These are phyloP conservation scores for Ascochyta koolunga DNA, from an alignment of 2,329 filamentous ascomycete genomes.

Conservation along the genomic window DNA sequence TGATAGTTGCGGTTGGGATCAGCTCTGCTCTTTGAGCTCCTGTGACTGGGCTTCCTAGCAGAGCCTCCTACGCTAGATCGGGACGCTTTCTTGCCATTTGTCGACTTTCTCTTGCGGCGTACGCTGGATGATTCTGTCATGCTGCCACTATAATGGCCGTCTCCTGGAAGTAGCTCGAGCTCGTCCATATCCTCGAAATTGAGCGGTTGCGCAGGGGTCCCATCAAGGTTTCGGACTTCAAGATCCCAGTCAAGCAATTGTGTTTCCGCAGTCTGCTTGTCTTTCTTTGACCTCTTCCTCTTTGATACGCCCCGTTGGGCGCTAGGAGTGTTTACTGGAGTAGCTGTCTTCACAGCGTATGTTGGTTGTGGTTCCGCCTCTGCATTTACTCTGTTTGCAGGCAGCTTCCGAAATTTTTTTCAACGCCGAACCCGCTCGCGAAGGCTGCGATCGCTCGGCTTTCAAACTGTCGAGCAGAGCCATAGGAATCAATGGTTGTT, in stretches of 20 bases:
- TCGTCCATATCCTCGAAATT: not conserved
- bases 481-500: conserved; percentile 1
- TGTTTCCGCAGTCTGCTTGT: not conserved
- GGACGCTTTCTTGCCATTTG: not conserved
- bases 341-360: not conserved
- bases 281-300: not conserved
- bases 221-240: not conserved
- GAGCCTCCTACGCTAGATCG: conserved; percentile 5
- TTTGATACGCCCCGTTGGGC: not conserved
- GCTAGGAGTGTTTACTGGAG: not conserved
- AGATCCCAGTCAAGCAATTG: not conserved
- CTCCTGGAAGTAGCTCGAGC: not conserved
- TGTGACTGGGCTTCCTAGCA: not conserved
- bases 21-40: not conserved
- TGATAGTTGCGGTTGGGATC: conserved; percentile 9
- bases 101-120: not conserved
- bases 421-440: not conserved
- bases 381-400: not conserved
- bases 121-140: not conserved
- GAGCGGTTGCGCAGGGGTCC: not conserved
- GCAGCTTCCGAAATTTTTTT: too few relatives aligned
- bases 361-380: not conserved
- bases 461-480: not conserved
- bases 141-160: not conserved
- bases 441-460: not conserved